Evolutionary conservation across 306 rosid genomes (phyloP), one percentile per base, ranked within the genome.

Genomic region (Aeschynomene evenia): DNA sequence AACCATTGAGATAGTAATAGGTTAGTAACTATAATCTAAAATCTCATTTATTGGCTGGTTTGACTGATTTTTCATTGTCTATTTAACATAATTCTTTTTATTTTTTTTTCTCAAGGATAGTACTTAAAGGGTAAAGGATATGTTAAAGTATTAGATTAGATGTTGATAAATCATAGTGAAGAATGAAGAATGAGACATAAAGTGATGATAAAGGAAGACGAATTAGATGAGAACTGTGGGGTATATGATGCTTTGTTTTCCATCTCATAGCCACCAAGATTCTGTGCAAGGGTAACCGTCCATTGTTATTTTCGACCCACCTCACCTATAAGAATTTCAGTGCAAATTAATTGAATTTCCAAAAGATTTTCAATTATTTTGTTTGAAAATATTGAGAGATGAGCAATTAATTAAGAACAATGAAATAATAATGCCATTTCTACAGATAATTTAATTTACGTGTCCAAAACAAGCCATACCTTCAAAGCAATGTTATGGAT

Each of bases 161-260:
- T 48, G 19, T 59, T 59, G 68, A 71, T 59, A 19, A 59, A 71
- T 59, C 28, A 59, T 46, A 21, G 26, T 20, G 51, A 61, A 29
- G 24, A 16, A 5, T 9, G 18, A 54, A 52, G 26, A 37, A 9
- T 53, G 18, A 56, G 67, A 74, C 73, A 48, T 22, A 52, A 55
- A 61, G 81, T 19, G 56, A 49, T 6, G 9, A 45, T 10, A 61
- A 50, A 67, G 19, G 12, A 68, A 40, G 24, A 40, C 3, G 22
- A 48, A 24, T 42, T 60, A n/a, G 68, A 72, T 60, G 48, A 67
- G 60, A 55, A 51, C 7, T 51, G 64, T 34, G 68, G 68, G 68
- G 52, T 61, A 72, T 66, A 50, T 40, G 18, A 71, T 81, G 66
- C 64, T 67, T 46, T 48, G 10, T 3, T 43, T 22, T 56, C 22